A percentile compares a stretch with the other conserved stretches of the same genome.
phyloP scores from a whole-genome alignment of 1,284 basidiomycete genomes.

The Heterobasidion irregulare region DNA sequence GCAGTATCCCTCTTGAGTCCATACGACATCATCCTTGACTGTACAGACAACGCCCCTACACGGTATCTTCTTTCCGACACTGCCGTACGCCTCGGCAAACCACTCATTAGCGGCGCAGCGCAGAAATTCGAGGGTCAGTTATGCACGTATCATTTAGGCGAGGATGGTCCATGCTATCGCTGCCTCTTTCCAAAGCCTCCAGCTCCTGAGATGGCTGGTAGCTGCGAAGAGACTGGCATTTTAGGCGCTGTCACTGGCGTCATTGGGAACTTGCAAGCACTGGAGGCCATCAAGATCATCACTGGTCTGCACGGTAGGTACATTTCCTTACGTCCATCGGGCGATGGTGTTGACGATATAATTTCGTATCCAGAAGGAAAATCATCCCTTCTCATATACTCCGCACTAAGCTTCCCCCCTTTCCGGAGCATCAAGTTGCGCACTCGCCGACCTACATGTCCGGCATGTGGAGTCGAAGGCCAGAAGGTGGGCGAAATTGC shows the following conservation, averaged over 20 bases:
- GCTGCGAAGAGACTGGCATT: slow-evolving; percentile 89
- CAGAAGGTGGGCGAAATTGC: slow-evolving; percentile 35
- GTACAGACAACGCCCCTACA: slow-evolving; percentile 90
- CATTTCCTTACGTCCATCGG: no score
- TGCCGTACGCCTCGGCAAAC: slow-evolving; percentile 65
- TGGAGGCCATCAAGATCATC: slow-evolving; percentile 84
- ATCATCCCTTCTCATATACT: slow-evolving; percentile 65
- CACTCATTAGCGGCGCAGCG: slow-evolving; percentile 90
- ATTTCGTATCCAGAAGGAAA: slow-evolving; percentile 33
- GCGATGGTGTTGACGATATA: background rate
- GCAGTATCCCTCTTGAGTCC: slow-evolving; percentile 49
- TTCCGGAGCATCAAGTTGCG: slow-evolving; percentile 83
- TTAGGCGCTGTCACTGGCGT: slow-evolving; percentile 87
- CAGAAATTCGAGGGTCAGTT: slow-evolving; percentile 91
- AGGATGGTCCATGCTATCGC: slow-evolving; percentile 84
- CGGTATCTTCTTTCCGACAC: slow-evolving; percentile 94
- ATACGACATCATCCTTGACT: slow-evolving; percentile 85
- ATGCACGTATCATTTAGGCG: slow-evolving; percentile 65
- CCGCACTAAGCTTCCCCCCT: slow-evolving; percentile 59
- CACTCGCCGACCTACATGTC: slow-evolving; percentile 50
- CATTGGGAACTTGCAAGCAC: slow-evolving; percentile 87
- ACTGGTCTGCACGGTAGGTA: slow-evolving; percentile 60
- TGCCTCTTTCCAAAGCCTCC: slow-evolving; percentile 85
- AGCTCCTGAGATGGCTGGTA: slow-evolving; percentile 52
- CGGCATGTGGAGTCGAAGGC: slow-evolving; percentile 48